Evolutionary conservation across 106 monocot genomes (phyloP).

Genomic region (Dioscorea alata): DNA sequence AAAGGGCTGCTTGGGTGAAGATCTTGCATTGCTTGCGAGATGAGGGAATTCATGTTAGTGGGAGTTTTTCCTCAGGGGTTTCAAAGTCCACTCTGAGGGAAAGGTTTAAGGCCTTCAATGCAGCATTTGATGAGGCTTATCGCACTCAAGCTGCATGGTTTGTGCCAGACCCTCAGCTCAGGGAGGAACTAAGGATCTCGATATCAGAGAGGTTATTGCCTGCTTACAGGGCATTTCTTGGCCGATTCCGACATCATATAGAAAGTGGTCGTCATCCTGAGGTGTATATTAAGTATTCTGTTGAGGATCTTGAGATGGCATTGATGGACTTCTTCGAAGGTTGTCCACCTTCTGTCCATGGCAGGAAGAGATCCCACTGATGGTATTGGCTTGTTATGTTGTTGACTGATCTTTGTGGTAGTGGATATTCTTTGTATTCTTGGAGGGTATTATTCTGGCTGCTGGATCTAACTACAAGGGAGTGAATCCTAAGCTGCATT

Average conservation of each 20-base stretch:
- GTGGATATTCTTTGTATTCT: constrained; percentile 52
- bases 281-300: constrained; percentile 88
- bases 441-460: constrained; percentile 7
- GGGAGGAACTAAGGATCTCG: constrained; percentile 92
- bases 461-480: not conserved
- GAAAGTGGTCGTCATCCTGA: constrained; percentile 81
- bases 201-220: constrained; percentile 71
- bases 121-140: constrained; percentile 82
- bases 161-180: constrained; percentile 75
- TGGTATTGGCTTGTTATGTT: not conserved
- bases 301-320: constrained; percentile 81
- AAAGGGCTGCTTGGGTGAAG: constrained; percentile 71
- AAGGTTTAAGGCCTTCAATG: constrained; percentile 88
- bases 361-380: constrained; percentile 57
- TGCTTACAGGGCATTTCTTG: constrained; percentile 84
- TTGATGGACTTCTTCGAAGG: constrained; percentile 84
- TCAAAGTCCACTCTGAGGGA: constrained; percentile 63
- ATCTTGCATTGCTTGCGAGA: constrained; percentile 76
- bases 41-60: constrained; percentile 78
- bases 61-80: constrained; percentile 68
- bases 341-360: constrained; percentile 27
- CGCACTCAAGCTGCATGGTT: constrained; percentile 60
- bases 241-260: constrained; percentile 78
- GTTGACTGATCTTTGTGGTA: constrained; percentile 12
- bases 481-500: not conserved